Base-by-base conservation (phyloP, 129 eudicot species). In the Artemisia tridentata region DNA sequence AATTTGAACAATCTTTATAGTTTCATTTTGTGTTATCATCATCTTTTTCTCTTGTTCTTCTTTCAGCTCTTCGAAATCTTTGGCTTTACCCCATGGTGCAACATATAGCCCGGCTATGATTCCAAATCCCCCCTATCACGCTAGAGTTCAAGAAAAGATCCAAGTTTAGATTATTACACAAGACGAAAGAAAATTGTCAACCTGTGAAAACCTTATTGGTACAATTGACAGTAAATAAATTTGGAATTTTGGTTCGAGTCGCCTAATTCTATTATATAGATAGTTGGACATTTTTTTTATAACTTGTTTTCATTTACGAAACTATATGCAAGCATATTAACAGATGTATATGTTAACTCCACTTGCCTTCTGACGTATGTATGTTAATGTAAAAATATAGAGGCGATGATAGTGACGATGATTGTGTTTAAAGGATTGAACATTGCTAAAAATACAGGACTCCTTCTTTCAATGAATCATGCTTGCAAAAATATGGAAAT, bases 381-480 rank as follows among this genome's bases (percentile, higher is more conserved):
- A 56, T 86, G 73, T 63, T 92, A 95, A 13, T 75, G 85, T 27
- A 86, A 60, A 38, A 88, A 80, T 60, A 83, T 74, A 62, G 83
- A 75, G 47, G 91, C 95, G 1, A 84, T 69, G 17, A 88, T 45
- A 61, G 98, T 80, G 12, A 84, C 91, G 2, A 92, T 78, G 7
- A 92, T 85, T 0, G 96, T 86, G 79, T 73, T 63, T 56, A 86
- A 77, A 67, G 95, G 96, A 67, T 75, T 81, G 80, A 88, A 92
- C 95, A 89, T 78, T 11, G 96, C 98, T 2, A 95, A 86, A 58
- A 82, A 92, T 54, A 92, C 82, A 48, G 95, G 95, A 4, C 98
- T 96, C 67, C 88, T 84, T 62, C 55, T 84, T 57, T 86, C 71
- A 45, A 88, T 78, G 63, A 87, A 80, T 96, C 98, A 92, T 0